phyloP scores from a whole-genome alignment of 2,329 filamentous ascomycete genomes.

The Dothideomycetes sp. region DNA sequence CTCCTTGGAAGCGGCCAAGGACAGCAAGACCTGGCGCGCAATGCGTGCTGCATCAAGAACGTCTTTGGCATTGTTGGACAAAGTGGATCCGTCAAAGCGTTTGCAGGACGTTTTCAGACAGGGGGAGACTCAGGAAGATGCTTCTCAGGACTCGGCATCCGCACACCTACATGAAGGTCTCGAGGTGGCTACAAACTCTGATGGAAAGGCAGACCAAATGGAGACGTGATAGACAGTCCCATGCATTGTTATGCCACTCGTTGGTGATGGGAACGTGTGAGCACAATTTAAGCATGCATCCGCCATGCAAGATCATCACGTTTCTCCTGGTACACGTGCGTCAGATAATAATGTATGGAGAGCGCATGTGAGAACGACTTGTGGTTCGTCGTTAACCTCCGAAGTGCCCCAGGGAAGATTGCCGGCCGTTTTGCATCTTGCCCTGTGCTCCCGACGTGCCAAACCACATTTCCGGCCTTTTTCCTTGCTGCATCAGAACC shows the following conservation, averaged over 20 bases:
- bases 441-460: constrained; percentile 9
- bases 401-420: background rate
- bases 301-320: constrained; percentile 10
- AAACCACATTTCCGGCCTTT: too few species aligned
- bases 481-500: too few species aligned
- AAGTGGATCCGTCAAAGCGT: constrained; percentile 74
- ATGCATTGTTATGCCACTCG: constrained; percentile 5
- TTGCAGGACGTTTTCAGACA: constrained; percentile 42
- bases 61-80: constrained; percentile 72
- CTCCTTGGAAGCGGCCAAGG: constrained; percentile 58
- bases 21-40: constrained; percentile 84
- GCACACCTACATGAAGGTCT: constrained; percentile 6
- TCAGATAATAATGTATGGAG: too few species aligned
- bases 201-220: constrained; percentile 11
- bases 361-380: too few species aligned
- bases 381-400: constrained; percentile 11
- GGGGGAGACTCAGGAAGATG: constrained; percentile 18
- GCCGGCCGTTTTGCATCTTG: constrained; percentile 12
- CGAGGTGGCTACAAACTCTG: constrained; percentile 12
- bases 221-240: constrained; percentile 6
- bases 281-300: constrained; percentile 5
- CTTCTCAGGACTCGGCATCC: constrained; percentile 1
- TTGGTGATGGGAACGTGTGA: background rate
- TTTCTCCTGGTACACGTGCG: constrained; percentile 8
- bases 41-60: constrained; percentile 68